A percentile compares a stretch with the other conserved stretches of the same genome.
Conservation (phyloP, 306 rosid species). For the Casuarina glauca region DNA sequence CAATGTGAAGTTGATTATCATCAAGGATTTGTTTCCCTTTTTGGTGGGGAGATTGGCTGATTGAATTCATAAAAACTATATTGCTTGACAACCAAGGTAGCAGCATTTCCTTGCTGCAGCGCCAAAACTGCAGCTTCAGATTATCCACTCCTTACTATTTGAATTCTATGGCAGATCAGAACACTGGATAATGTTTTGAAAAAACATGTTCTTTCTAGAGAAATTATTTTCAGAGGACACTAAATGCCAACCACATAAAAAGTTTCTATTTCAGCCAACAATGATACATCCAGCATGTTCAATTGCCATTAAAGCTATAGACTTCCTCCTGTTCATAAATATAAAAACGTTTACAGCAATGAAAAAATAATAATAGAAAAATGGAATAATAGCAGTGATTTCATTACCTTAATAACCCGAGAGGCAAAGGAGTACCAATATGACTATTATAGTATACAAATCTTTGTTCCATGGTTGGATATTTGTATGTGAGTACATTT, state of each 20-base stretch:
- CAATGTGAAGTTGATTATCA: not conserved
- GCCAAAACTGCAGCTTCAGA: not conserved
- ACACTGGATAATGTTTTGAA: no score
- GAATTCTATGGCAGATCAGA: not conserved
- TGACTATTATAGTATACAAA: not conserved
- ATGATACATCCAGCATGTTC: not conserved
- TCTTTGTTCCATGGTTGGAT: not conserved
- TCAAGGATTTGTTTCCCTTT: not conserved
- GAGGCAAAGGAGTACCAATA: not conserved
- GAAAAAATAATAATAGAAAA: no score
- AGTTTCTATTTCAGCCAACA: not conserved
- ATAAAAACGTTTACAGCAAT: not conserved
- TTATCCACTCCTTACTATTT: not conserved
- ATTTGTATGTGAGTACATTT: no score
- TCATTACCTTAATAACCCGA: not conserved
- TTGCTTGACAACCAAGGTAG: not conserved
- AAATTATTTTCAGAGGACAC: not conserved
- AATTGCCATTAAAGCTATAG: not conserved
- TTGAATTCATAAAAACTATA: not conserved
- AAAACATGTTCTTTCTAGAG: no score
- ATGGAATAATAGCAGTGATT: not conserved
- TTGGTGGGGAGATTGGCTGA: not conserved
- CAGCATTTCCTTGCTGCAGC: not conserved
- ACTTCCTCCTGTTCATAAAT: no score
- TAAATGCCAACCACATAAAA: constrained; percentile 7